A percentile compares a stretch with the other conserved stretches of the same genome.
These are phyloP conservation scores for Paulownia fortunei DNA, from an alignment of 257 asterid genomes.

Conservation along the genomic window DNA sequence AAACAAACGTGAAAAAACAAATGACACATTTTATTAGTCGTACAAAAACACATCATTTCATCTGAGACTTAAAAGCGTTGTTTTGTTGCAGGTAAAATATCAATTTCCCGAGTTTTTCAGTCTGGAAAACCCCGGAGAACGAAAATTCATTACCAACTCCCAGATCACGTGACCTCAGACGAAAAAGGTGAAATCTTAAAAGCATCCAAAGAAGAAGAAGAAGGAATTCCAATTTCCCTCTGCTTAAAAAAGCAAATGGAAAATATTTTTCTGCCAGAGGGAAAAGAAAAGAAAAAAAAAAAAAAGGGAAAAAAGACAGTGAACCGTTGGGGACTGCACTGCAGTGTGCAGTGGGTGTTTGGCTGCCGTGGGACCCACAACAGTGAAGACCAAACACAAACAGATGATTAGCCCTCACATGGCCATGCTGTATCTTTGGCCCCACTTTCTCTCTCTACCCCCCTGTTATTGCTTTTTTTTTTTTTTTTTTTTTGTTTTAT, in stretches of 20 bases:
- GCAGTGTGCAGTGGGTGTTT: background rate
- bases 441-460: slow-evolving; percentile 27
- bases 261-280: background rate
- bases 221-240: too few species aligned
- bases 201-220: too few species aligned
- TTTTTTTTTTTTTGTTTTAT: too few species aligned
- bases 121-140: background rate
- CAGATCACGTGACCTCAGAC: slow-evolving; percentile 27
- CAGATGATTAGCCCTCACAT: slow-evolving; percentile 71
- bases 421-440: slow-evolving; percentile 49
- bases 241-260: too few species aligned
- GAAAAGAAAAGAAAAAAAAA: background rate
- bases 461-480: background rate
- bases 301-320: slow-evolving; percentile 7
- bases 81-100: slow-evolving; percentile 8
- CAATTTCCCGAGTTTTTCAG: background rate
- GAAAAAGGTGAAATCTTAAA: too few species aligned
- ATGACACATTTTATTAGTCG: background rate
- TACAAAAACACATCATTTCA: background rate
- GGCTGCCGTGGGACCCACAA: slow-evolving; percentile 34
- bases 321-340: slow-evolving; percentile 30
- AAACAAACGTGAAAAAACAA: background rate
- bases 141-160: background rate
- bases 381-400: slow-evolving; percentile 35
- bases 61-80: background rate